These are phyloP conservation scores for Pleoardoris graminearum DNA, from an alignment of 2,329 filamentous ascomycete genomes.

Conservation along the genomic window DNA sequence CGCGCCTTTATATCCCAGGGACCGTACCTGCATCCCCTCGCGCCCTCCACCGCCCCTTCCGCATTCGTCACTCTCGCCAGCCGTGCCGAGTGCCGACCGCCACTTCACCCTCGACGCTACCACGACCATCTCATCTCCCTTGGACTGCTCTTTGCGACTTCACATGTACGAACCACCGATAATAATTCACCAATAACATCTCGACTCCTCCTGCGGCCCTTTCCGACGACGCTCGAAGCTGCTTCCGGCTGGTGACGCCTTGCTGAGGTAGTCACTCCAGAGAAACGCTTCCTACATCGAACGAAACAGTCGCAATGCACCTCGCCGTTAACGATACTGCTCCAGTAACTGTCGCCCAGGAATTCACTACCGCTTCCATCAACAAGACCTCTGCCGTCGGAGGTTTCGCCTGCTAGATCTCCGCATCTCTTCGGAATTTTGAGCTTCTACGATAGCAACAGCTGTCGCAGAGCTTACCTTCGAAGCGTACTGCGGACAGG, in stretches of 20 bases:
- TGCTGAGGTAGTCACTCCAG: slow-evolving; percentile 29
- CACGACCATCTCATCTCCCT: slow-evolving; percentile 7
- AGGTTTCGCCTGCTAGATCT: slow-evolving; percentile 45
- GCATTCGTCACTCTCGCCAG: slow-evolving; percentile 25
- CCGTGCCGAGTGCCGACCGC: slow-evolving; percentile 22
- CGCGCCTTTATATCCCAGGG: slow-evolving; percentile 9
- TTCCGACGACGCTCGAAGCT: slow-evolving; percentile 28
- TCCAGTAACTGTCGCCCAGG: slow-evolving; percentile 51
- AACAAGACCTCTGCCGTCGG: slow-evolving; percentile 46
- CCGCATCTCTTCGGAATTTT: slow-evolving; percentile 38
- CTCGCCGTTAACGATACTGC: slow-evolving; percentile 34
- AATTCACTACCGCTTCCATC: slow-evolving; percentile 36
- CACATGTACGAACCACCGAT: slow-evolving; percentile 28
- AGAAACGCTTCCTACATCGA: slow-evolving; percentile 33
- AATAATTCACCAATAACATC: slow-evolving; percentile 28
- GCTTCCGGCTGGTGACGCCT: slow-evolving; percentile 34
- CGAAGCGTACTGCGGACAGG: slow-evolving; percentile 43
- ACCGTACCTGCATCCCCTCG: slow-evolving; percentile 25
- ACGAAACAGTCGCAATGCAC: slow-evolving; percentile 41
- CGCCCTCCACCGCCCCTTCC: slow-evolving; percentile 19
- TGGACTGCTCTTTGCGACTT: slow-evolving; percentile 17
- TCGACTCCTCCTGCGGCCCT: slow-evolving; percentile 16
- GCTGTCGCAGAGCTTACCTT: slow-evolving; percentile 42
- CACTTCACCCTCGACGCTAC: slow-evolving; percentile 23
- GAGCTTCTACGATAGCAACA: slow-evolving; percentile 40